Conservation (phyloP, 192 early-diverging fungal species). For the Gryganskiella cystojenkinii region DNA sequence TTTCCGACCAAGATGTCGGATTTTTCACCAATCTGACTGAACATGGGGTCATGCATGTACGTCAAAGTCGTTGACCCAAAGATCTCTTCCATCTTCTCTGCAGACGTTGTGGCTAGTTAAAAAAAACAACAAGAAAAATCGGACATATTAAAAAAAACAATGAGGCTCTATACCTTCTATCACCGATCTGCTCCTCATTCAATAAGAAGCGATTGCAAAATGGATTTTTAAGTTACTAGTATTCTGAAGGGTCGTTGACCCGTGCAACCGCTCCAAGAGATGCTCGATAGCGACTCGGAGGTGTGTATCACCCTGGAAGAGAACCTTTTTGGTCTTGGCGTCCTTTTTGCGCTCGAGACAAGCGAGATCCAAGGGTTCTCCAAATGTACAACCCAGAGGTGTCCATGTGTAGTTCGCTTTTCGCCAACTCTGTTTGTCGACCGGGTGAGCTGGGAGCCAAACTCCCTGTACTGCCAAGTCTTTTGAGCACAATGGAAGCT, state of each 20-base stretch:
- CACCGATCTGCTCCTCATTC: too few species aligned
- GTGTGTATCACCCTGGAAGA: constrained; percentile 39
- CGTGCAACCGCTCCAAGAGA: constrained; percentile 15
- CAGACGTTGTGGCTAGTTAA: neutral
- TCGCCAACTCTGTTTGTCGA: constrained; percentile 34
- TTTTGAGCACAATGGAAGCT: constrained; percentile 26
- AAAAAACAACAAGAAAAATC: neutral
- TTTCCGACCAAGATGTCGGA: constrained; percentile 32
- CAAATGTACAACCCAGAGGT: constrained; percentile 28
- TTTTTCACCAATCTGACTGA: neutral
- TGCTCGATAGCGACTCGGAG: constrained; percentile 20
- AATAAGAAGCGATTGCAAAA: too few species aligned
- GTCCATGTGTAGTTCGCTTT: constrained; percentile 41
- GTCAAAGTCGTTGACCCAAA: constrained; percentile 19
- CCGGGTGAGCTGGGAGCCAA: constrained; percentile 39
- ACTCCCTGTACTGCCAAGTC: constrained; percentile 23
- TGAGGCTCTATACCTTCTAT: too few species aligned
- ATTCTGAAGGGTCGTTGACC: constrained; percentile 8
- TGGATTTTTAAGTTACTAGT: too few species aligned
- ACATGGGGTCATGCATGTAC: constrained; percentile 25
- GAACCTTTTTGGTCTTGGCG: constrained; percentile 5
- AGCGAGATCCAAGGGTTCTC: constrained; percentile 9
- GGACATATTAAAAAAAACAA: neutral
- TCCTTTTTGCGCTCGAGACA: constrained; percentile 18
- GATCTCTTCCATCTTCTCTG: constrained; percentile 5